phyloP scores from a whole-genome alignment of 2,329 filamentous ascomycete species.

The Plenodomus biglobosus region DNA sequence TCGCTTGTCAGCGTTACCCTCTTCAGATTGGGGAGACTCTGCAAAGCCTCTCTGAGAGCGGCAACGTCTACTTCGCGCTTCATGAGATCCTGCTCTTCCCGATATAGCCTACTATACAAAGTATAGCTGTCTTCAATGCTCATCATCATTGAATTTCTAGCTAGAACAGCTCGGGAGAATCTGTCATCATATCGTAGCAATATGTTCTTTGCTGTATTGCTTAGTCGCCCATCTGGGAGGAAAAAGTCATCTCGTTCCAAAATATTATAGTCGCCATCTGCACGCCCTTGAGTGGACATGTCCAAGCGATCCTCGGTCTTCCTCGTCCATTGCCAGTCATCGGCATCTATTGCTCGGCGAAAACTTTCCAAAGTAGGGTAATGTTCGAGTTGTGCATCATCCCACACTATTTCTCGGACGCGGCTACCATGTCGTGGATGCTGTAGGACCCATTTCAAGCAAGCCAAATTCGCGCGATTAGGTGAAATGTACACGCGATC shows the following conservation, averaged over 20 bases:
- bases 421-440: constrained; percentile 37
- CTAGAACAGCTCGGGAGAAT: constrained; percentile 17
- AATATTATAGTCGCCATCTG: constrained; percentile 5
- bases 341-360: constrained; percentile 13
- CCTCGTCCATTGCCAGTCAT: constrained; percentile 13
- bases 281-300: constrained; percentile 6
- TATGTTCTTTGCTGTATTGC: constrained; percentile 18
- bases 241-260: constrained; percentile 16
- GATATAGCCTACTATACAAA: constrained; percentile 38
- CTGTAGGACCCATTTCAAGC: constrained; percentile 42
- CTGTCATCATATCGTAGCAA: constrained; percentile 15
- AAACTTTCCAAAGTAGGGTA: constrained; percentile 18
- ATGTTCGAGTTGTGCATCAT: constrained; percentile 38
- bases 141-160: constrained; percentile 18
- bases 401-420: constrained; percentile 48
- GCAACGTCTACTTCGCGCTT: constrained; percentile 27
- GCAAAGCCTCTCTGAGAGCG: constrained; percentile 40
- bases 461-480: constrained; percentile 44
- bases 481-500: constrained; percentile 47
- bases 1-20: constrained; percentile 47
- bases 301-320: constrained; percentile 14
- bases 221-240: constrained; percentile 13
- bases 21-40: constrained; percentile 41
- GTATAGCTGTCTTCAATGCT: constrained; percentile 25
- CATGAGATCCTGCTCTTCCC: constrained; percentile 39